Conservation (phyloP, 1,139 yeast species). For the Hyphopichia burtonii region DNA sequence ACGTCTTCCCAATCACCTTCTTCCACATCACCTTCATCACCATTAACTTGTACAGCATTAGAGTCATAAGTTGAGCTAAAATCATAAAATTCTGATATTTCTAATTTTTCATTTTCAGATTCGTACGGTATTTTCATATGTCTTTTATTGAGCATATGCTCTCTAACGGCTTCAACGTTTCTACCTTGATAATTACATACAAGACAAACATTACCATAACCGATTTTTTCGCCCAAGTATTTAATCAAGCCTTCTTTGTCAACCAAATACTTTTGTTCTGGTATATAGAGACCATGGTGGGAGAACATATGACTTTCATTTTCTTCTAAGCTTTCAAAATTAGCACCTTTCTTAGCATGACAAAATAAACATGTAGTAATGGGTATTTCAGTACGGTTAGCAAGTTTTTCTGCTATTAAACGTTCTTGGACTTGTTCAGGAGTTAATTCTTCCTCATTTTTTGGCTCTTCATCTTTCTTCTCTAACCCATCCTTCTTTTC, state of each 20-base stretch:
- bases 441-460: conserved; percentile 20
- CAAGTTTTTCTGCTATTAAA: conserved; percentile 54
- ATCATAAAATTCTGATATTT: conserved; percentile 82
- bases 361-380: conserved; percentile 79
- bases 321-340: conserved; percentile 49
- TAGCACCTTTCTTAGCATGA: conserved; percentile 42
- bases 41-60: conserved; percentile 16
- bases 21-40: conserved; percentile 20
- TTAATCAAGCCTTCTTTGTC: conserved; percentile 71
- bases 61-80: conserved; percentile 63
- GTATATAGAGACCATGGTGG: conserved; percentile 80
- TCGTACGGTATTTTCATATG: conserved; percentile 93
- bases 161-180: conserved; percentile 81
- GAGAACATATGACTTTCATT: conserved; percentile 76
- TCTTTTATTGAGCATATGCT: conserved; percentile 81
- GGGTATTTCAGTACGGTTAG: conserved; percentile 67
- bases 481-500: too few relatives aligned
- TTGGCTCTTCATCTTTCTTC: conserved; percentile 5
- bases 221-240: conserved; percentile 79
- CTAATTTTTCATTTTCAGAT: conserved; percentile 72
- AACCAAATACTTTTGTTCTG: conserved; percentile 69
- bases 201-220: conserved; percentile 82
- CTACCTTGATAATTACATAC: conserved; percentile 83
- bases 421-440: conserved; percentile 50
- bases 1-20: conserved; percentile 50